A percentile compares a stretch with the other conserved stretches of the same genome.
These are phyloP conservation scores for Penicillium sp. DNA, from an alignment of 2,329 filamentous ascomycete species.

Conservation along the genomic window DNA sequence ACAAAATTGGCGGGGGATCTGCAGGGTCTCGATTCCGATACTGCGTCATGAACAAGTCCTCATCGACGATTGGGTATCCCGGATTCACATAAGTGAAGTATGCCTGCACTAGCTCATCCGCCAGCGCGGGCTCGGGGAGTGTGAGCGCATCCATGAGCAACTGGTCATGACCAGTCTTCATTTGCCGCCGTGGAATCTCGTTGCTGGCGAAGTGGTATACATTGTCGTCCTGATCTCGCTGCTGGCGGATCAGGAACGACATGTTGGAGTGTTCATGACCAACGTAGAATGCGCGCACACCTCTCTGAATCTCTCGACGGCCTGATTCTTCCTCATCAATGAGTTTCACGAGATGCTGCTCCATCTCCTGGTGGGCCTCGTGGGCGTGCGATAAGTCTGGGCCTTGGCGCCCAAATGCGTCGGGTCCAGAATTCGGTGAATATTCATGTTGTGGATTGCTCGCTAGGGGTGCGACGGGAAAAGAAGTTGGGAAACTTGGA, in stretches of 20 bases:
- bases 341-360: constrained; percentile 54
- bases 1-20: constrained; percentile 50
- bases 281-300: constrained; percentile 56
- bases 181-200: constrained; percentile 46
- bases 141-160: constrained; percentile 53
- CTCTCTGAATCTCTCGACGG: constrained; percentile 50
- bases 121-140: constrained; percentile 51
- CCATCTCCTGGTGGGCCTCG: constrained; percentile 45
- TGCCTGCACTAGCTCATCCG: constrained; percentile 53
- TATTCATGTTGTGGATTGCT: constrained; percentile 22
- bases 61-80: constrained; percentile 56
- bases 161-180: constrained; percentile 48
- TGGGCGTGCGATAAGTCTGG: constrained; percentile 39
- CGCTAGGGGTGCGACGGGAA: constrained; percentile 23
- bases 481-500: constrained; percentile 32
- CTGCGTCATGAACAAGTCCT: constrained; percentile 54
- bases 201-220: constrained; percentile 49
- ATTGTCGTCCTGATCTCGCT: constrained; percentile 45
- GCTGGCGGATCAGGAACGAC: constrained; percentile 57
- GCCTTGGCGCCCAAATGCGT: constrained; percentile 28
- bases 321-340: constrained; percentile 53
- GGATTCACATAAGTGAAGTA: constrained; percentile 56
- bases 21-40: constrained; percentile 51
- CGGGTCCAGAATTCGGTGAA: constrained; percentile 22
- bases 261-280: constrained; percentile 60